phyloP scores from a whole-genome alignment of 1,139 yeast species.

The Meyerozyma smithsonii region DNA sequence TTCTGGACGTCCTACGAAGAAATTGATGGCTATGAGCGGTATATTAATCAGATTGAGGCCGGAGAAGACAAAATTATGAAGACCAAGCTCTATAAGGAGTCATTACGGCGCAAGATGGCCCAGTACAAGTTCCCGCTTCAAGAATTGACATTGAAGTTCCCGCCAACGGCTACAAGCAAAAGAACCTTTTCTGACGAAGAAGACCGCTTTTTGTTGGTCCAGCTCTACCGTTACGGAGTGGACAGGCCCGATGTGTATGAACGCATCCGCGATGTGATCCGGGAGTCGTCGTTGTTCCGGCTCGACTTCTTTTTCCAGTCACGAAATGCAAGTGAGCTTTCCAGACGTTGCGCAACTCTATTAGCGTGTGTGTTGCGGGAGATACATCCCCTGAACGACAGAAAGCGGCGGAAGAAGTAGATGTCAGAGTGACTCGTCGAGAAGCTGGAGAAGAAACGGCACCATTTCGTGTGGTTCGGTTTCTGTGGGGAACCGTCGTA shows the following conservation, averaged over 20 bases:
- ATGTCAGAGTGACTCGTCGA: not conserved
- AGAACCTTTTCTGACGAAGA: slow-evolving; percentile 68
- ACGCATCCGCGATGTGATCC: slow-evolving; percentile 54
- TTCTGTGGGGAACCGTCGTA: slow-evolving; percentile 41
- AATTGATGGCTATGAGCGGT: slow-evolving; percentile 71
- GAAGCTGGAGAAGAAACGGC: not conserved
- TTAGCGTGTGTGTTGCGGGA: slow-evolving; percentile 64
- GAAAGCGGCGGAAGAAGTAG: slow-evolving; percentile 11
- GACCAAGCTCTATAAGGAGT: slow-evolving; percentile 58
- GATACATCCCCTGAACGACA: slow-evolving; percentile 23
- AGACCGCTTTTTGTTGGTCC: slow-evolving; percentile 64
- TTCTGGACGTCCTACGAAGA: slow-evolving; percentile 65
- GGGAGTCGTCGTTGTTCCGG: slow-evolving; percentile 58
- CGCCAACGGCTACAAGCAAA: slow-evolving; percentile 54
- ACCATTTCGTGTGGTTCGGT: not conserved
- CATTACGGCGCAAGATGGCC: slow-evolving; percentile 58
- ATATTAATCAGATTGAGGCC: slow-evolving; percentile 60
- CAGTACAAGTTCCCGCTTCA: slow-evolving; percentile 61
- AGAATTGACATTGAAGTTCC: slow-evolving; percentile 55
- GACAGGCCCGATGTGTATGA: slow-evolving; percentile 66
- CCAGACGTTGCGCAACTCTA: slow-evolving; percentile 65
- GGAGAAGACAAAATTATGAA: slow-evolving; percentile 70
- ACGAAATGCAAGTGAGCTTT: slow-evolving; percentile 57
- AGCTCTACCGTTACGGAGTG: slow-evolving; percentile 60
- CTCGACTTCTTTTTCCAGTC: slow-evolving; percentile 71